A percentile compares a stretch with the other conserved stretches of the same genome.
Conservation (phyloP, 768 basidiomycete genomes). For the Leccinum barrowsii region DNA sequence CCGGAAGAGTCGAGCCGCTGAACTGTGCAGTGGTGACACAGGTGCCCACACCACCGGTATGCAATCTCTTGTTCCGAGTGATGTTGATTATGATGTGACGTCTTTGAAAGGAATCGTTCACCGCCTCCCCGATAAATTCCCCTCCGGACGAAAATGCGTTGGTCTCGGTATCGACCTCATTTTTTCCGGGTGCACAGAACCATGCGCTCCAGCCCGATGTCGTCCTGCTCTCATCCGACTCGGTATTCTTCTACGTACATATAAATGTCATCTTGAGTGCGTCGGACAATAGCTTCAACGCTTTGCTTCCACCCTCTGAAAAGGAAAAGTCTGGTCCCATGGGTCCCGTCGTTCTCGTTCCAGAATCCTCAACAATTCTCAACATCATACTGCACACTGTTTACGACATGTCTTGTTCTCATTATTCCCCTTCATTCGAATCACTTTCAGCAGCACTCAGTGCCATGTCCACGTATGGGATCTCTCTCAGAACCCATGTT, state of each 20-base stretch:
- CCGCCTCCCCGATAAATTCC: slow-evolving; percentile 31
- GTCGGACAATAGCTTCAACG: slow-evolving; percentile 64
- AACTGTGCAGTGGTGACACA: slow-evolving; percentile 29
- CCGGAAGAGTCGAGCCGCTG: slow-evolving; percentile 21
- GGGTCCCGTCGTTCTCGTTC: slow-evolving; percentile 55
- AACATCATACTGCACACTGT: slow-evolving; percentile 72
- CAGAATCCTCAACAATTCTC: slow-evolving; percentile 57
- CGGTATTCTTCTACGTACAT: slow-evolving; percentile 84
- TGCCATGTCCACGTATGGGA: slow-evolving; percentile 57
- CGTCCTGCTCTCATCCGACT: slow-evolving; percentile 66
- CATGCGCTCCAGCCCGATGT: slow-evolving; percentile 56
- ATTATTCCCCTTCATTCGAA: slow-evolving; percentile 68
- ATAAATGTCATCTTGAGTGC: slow-evolving; percentile 49
- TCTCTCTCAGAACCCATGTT: slow-evolving; percentile 46
- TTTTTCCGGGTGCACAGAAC: slow-evolving; percentile 66
- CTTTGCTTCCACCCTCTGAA: slow-evolving; percentile 46
- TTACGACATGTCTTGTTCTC: slow-evolving; percentile 70
- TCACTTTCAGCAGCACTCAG: slow-evolving; percentile 55
- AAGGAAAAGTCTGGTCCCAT: slow-evolving; percentile 39
- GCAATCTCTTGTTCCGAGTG: slow-evolving; percentile 15
- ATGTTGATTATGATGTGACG: slow-evolving; percentile 5
- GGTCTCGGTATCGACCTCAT: slow-evolving; percentile 81
- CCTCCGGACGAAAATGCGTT: slow-evolving; percentile 41
- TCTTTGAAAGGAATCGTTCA: slow-evolving; percentile 28
- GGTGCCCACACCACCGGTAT: slow-evolving; percentile 65